Evolutionary conservation across 1,284 basidiomycete species (phyloP).

Genomic region (Xerocomus nothofagi): DNA sequence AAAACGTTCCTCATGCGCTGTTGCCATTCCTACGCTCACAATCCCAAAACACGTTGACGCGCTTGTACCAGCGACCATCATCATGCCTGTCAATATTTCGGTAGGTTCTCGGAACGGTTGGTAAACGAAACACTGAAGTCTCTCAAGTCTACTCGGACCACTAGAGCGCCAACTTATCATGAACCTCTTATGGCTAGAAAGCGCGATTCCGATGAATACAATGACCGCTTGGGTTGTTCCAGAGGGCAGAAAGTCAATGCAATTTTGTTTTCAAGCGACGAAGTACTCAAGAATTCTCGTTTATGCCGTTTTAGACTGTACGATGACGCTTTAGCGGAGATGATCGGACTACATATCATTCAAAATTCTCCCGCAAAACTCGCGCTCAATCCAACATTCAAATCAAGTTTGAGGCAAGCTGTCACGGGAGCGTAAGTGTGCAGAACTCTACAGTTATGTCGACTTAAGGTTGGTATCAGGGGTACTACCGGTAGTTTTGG

Average conservation of each 20-base stretch:
- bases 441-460: background rate
- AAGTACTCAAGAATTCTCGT: conserved; percentile 5
- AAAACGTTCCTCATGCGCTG: conserved; percentile 54
- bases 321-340: conserved; percentile 64
- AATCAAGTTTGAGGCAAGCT: conserved; percentile 81
- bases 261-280: conserved; percentile 15
- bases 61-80: conserved; percentile 87
- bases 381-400: conserved; percentile 76
- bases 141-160: conserved; percentile 74
- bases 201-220: conserved; percentile 65
- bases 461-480: conserved; percentile 43
- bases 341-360: conserved; percentile 76
- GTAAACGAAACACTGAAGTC: conserved; percentile 17
- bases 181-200: conserved; percentile 90
- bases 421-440: conserved; percentile 82
- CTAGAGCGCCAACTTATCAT: conserved; percentile 90
- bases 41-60: conserved; percentile 78
- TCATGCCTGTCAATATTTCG: conserved; percentile 94
- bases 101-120: conserved; percentile 33
- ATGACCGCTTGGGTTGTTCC: conserved; percentile 84
- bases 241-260: conserved; percentile 66
- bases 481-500: conserved; percentile 93
- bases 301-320: conserved; percentile 55
- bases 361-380: conserved; percentile 60
- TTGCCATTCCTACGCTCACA: conserved; percentile 85